phyloP scores from a whole-genome alignment of 2,329 filamentous ascomycete genomes.

The Exserohilum rostratum region DNA sequence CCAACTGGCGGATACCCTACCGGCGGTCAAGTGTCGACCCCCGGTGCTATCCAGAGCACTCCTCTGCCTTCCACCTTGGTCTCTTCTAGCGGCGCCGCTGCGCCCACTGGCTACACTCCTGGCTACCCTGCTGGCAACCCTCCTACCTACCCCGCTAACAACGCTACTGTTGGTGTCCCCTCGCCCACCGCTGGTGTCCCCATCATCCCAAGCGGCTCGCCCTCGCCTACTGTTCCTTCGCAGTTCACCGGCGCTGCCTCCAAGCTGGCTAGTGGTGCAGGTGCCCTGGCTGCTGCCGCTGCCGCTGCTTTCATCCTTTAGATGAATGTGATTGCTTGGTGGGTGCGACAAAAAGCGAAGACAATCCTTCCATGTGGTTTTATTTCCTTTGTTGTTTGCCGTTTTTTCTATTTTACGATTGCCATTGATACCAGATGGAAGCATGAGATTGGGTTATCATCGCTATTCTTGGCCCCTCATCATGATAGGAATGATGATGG shows the following conservation, averaged over 20 bases:
- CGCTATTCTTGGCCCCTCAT: background rate
- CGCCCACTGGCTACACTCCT: conserved; percentile 9
- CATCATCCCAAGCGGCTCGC: conserved; percentile 19
- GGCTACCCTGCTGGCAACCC: conserved; percentile 16
- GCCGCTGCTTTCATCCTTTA: conserved; percentile 36
- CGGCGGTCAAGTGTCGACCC: no score
- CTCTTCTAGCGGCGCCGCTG: conserved; percentile 2
- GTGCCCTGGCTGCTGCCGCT: conserved; percentile 24
- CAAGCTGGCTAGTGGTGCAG: conserved; percentile 29
- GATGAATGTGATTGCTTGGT: background rate
- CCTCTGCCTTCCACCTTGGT: background rate
- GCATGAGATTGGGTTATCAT: background rate
- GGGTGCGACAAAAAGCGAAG: no score
- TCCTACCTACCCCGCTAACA: conserved; percentile 12
- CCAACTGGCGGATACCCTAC: no score
- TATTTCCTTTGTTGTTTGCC: background rate
- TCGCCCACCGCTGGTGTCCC: conserved; percentile 25
- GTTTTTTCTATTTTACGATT: conserved; percentile 1
- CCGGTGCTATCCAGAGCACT: no score
- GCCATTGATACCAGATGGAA: conserved; percentile 30
- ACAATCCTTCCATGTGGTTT: conserved; percentile 4
- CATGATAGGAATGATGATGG: no score
- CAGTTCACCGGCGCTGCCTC: conserved; percentile 28
- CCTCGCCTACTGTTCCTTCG: conserved; percentile 14
- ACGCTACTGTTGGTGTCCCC: conserved; percentile 12